Base-by-base conservation (phyloP, 2,329 filamentous ascomycete genomes). In the Colletotrichum sp. region DNA sequence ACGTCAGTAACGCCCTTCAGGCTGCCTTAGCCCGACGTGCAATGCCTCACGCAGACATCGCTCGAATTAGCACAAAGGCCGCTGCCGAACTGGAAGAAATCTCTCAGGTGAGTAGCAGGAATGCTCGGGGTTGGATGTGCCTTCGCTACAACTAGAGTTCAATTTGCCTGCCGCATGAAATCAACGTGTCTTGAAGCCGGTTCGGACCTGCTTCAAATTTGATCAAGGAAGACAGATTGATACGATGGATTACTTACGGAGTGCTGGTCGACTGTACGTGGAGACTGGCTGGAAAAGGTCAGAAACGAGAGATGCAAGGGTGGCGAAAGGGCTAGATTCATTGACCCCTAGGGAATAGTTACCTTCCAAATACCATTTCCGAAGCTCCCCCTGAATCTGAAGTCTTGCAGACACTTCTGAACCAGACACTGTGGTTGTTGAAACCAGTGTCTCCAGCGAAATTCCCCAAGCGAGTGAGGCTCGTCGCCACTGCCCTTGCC, bases 91-190 rank as follows among this genome's bases (percentile, higher is more conserved):
- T 49, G 39, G 39, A 49, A 49, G 3, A 49, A 6, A 49, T 49
- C 39, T 49, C 39, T 0, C 3, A 0, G 39, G 39, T 49, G 3
- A 49, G 9, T n/a, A n/a, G 18, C 18, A n/a, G 39, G 18, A 2
- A 49, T 12, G 39, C 9, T n/a, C 18, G 18, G 9, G 39, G 39
- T 6, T n/a, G 39, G 3, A 49, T 12, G 3, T 49, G 39, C 18
- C 5, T 49, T 49, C 18, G 3, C 12, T 49, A n/a, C 9, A 49
- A 49, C 0, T 49, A n/a, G 39, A 49, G 18, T 21, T n/a, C 0
- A 49, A 21, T 12, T n/a, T 12, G 18, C 39, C 39, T 49, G 6
- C 18, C 9, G 6, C 39, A 7, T n/a, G 39, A n/a, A 6, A 49
- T n/a, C 39, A n/a, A n/a, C 39, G 9, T n/a, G 39, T n/a, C 3